Evolutionary conservation across 2,329 filamentous ascomycete species (phyloP).

Genomic region (Stromatinia cepivora): DNA sequence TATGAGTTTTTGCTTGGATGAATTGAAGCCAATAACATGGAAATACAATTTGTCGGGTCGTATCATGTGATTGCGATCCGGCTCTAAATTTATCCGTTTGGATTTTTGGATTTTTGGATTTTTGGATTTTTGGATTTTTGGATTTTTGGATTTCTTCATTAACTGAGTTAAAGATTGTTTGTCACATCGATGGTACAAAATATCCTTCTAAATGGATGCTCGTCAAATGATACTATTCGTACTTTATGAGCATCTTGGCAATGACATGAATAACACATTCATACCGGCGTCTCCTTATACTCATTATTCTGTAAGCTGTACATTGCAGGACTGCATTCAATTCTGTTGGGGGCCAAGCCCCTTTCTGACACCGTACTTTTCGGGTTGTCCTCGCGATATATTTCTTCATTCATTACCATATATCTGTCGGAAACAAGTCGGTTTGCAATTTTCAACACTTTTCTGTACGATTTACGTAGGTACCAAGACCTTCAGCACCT

Average conservation of each 20-base stretch:
- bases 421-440: not conserved
- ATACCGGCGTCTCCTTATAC: not conserved
- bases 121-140: too few species aligned
- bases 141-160: not conserved
- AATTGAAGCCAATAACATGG: not conserved
- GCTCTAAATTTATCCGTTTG: slow-evolving; percentile 8
- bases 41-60: slow-evolving; percentile 13
- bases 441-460: not conserved
- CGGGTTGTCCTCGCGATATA: not conserved
- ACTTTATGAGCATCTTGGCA: slow-evolving; percentile 1
- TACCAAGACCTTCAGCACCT: not conserved
- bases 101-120: not conserved
- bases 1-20: not conserved
- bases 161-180: too few species aligned
- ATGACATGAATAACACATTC: not conserved
- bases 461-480: not conserved
- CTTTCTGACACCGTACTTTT: slow-evolving; percentile 8
- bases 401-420: slow-evolving; percentile 1
- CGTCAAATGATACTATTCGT: slow-evolving; percentile 8
- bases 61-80: slow-evolving; percentile 5
- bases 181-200: not conserved
- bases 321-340: not conserved
- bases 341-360: slow-evolving; percentile 6
- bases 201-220: not conserved
- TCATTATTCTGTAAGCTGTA: not conserved